phyloP scores from a whole-genome alignment of 495 filamentous ascomycete species.

The Choiromyces venosus region DNA sequence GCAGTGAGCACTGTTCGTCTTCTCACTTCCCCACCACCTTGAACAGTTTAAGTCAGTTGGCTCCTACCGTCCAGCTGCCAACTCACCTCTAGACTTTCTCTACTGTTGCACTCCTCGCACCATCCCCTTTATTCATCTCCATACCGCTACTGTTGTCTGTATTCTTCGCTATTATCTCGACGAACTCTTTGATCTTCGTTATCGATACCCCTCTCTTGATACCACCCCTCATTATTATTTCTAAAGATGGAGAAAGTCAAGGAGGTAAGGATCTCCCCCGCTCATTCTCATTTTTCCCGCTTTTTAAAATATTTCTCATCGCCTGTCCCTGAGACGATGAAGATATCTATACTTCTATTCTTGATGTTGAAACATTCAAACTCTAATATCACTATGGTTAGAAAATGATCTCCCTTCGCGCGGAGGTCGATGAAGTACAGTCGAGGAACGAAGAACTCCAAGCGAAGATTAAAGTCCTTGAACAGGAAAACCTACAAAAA shows the following conservation, averaged over 20 bases:
- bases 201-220: slow-evolving; percentile 27
- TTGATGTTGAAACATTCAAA: not conserved
- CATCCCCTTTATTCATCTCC: not conserved
- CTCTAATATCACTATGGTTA: slow-evolving; percentile 42
- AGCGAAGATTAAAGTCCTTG: slow-evolving; percentile 75
- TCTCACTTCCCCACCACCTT: not conserved
- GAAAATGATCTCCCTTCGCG: slow-evolving; percentile 90
- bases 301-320: slow-evolving; percentile 6
- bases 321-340: not conserved
- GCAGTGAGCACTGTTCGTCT: not conserved
- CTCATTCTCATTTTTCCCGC: not conserved
- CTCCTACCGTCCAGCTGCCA: not conserved
- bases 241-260: slow-evolving; percentile 51
- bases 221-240: slow-evolving; percentile 15
- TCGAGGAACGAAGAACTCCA: slow-evolving; percentile 79
- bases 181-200: slow-evolving; percentile 7
- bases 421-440: slow-evolving; percentile 79
- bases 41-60: not conserved
- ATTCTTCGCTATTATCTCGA: not conserved
- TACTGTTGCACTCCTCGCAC: not conserved
- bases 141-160: not conserved
- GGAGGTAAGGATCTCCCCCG: slow-evolving; percentile 38
- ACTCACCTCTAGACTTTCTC: not conserved
- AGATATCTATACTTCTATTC: not conserved
- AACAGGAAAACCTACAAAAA: slow-evolving; percentile 92